These are phyloP conservation scores for Cercospora citrullina DNA, from an alignment of 2,329 filamentous ascomycete genomes.

Conservation along the genomic window DNA sequence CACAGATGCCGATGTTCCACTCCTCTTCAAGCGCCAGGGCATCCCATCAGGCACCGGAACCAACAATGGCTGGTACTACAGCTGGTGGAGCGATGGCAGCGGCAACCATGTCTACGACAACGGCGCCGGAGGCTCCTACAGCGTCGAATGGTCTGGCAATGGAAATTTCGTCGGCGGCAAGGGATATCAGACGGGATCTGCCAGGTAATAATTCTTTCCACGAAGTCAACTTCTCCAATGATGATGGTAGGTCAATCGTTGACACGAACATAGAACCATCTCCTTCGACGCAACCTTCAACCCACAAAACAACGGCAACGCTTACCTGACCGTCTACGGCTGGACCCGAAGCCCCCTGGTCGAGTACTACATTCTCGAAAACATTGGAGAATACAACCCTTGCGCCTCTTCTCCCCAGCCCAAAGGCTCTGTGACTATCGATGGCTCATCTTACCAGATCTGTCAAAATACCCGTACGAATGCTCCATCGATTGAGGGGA, in stretches of 20 bases:
- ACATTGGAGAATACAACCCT: conserved; percentile 51
- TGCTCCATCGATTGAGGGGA: conserved; percentile 53
- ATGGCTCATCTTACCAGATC: conserved; percentile 57
- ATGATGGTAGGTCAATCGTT: not conserved
- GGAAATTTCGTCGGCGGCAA: conserved; percentile 60
- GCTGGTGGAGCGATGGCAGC: conserved; percentile 59
- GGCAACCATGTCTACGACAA: conserved; percentile 56
- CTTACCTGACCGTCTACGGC: conserved; percentile 58
- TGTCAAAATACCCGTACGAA: conserved; percentile 50
- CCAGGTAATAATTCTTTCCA: not conserved
- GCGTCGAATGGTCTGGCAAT: conserved; percentile 46
- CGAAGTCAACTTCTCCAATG: not conserved
- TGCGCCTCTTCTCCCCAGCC: conserved; percentile 45
- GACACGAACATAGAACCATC: conserved; percentile 22
- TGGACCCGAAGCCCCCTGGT: conserved; percentile 56
- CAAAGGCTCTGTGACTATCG: conserved; percentile 54
- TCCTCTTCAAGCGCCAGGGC: not conserved
- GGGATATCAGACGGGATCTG: conserved; percentile 50
- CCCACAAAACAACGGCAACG: conserved; percentile 39
- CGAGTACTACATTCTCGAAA: conserved; percentile 58
- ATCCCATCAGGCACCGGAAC: conserved; percentile 42
- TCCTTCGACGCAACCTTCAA: conserved; percentile 25
- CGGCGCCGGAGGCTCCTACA: conserved; percentile 51
- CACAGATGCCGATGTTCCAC: not conserved
- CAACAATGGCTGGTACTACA: conserved; percentile 60